Evolutionary conservation across 495 filamentous ascomycete species (phyloP), one percentile per base, ranked within the genome.

Genomic region (Annulohypoxylon stygium): DNA sequence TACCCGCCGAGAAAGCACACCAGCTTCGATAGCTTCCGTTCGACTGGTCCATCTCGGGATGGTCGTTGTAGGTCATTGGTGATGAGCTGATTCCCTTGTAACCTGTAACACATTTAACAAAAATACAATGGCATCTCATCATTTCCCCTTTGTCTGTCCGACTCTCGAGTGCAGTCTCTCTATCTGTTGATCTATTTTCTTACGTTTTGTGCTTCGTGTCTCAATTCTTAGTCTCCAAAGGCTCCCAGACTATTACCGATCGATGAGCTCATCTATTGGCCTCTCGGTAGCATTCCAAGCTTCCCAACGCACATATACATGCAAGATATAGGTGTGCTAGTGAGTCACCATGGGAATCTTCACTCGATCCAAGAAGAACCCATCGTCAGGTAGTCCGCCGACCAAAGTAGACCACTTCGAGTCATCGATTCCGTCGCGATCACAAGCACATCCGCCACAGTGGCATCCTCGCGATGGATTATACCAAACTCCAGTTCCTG

Each of bases 321-420:
- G 37, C 41, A 39, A 55, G 6, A 54, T 51, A 30, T n/a, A 37
- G 25, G 11, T 43, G 18, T 57, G n/a, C 12, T 45, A 61, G 33
- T 47, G 45, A 69, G 18, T 69, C 73, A 70, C 54, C 67, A 86
- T 86, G 84, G 81, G 81, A 25, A 81, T 85, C 76, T 85, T 86
- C 61, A 73, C 74, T 33, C 78, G 81, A 50, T 83, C 81, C 57
- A 85, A 82, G 72, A 84, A 84, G 76, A 79, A 83, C 77, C 69
- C 76, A 79, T 36, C 67, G 54, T 41, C 64, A 55, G 57, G 68
- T 14, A 41, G 36, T 10, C 73, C 74, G 12, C 43, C 71, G 36
- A 25, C 73, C 43, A 73, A 69, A 43, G 61, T 74, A 30, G 61
- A 75, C 34, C 70, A 75, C 37, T 50, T 61, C 23, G 61, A 63